Evolutionary conservation across 2,329 filamentous ascomycete species (phyloP).

Genomic region (Microdochium trichocladiopsis): DNA sequence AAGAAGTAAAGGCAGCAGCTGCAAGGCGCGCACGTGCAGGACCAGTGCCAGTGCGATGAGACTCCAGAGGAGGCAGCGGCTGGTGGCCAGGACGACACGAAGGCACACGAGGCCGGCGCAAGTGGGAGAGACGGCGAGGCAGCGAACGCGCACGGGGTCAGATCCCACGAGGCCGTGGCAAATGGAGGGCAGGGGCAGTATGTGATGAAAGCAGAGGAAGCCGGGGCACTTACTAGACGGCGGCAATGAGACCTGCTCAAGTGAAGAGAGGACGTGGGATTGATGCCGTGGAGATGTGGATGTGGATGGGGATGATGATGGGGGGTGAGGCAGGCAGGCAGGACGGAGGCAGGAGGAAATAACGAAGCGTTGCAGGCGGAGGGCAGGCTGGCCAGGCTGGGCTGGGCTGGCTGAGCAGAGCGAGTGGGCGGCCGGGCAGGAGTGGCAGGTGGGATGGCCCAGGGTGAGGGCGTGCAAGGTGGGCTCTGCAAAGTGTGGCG

Average conservation of each 20-base stretch:
- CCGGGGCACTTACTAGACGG: neutral
- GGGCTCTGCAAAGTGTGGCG: neutral
- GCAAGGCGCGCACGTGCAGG: neutral
- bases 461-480: neutral
- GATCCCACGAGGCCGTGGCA: too few species aligned
- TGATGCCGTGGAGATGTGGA: neutral
- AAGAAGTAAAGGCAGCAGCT: neutral
- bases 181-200: neutral
- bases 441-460: slow-evolving; percentile 1
- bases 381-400: neutral
- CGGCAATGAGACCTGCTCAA: neutral
- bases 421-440: neutral
- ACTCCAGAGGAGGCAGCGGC: neutral
- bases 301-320: neutral
- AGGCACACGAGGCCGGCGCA: neutral
- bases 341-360: neutral
- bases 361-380: neutral
- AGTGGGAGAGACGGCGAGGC: neutral
- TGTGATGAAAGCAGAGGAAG: neutral
- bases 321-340: neutral
- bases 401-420: neutral
- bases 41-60: neutral
- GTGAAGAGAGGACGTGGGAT: neutral
- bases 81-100: neutral
- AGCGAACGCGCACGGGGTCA: neutral